Percentiles rank a stretch among this genome's conserved stretches.
These are phyloP conservation scores for Cystobasidium ongulense DNA, from an alignment of 768 basidiomycete genomes.

Conservation along the genomic window DNA sequence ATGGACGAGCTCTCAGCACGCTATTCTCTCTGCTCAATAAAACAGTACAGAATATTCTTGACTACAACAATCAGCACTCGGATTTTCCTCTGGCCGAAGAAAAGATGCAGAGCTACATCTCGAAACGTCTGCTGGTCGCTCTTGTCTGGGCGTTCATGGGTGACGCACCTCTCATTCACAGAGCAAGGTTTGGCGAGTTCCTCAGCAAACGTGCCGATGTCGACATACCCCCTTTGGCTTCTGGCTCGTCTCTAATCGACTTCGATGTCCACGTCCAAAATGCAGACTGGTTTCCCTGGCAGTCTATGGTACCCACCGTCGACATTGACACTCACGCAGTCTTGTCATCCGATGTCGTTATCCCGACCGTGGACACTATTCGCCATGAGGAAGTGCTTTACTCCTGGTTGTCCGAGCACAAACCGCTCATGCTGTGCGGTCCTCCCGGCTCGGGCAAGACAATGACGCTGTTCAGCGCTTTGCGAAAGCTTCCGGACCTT, in stretches of 20 bases:
- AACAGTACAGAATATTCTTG: constrained; percentile 80
- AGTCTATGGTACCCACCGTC: constrained; percentile 79
- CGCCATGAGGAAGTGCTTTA: constrained; percentile 98
- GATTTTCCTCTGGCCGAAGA: constrained; percentile 85
- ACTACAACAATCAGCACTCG: constrained; percentile 87
- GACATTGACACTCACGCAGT: constrained; percentile 96
- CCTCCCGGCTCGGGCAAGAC: constrained; percentile 99
- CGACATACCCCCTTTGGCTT: constrained; percentile 67
- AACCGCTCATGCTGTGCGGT: constrained; percentile 93
- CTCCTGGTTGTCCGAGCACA: constrained; percentile 97
- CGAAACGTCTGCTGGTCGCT: constrained; percentile 77
- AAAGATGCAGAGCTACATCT: constrained; percentile 79
- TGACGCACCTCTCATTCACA: constrained; percentile 80
- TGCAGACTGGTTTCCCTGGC: constrained; percentile 88
- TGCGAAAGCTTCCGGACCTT: constrained; percentile 95
- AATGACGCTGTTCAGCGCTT: constrained; percentile 96
- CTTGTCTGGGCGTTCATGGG: constrained; percentile 98
- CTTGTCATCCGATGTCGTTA: constrained; percentile 90
- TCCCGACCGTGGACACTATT: constrained; percentile 96
- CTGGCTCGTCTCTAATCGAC: constrained; percentile 81
- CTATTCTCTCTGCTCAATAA: constrained; percentile 97
- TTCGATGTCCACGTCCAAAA: constrained; percentile 80
- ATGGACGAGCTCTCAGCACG: constrained; percentile 81
- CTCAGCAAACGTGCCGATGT: constrained; percentile 75
- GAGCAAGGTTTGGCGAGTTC: constrained; percentile 82